A percentile compares a stretch with the other conserved stretches of the same genome.
phyloP scores from a whole-genome alignment of 345 rosid genomes.

The Gossypium mustelinum region DNA sequence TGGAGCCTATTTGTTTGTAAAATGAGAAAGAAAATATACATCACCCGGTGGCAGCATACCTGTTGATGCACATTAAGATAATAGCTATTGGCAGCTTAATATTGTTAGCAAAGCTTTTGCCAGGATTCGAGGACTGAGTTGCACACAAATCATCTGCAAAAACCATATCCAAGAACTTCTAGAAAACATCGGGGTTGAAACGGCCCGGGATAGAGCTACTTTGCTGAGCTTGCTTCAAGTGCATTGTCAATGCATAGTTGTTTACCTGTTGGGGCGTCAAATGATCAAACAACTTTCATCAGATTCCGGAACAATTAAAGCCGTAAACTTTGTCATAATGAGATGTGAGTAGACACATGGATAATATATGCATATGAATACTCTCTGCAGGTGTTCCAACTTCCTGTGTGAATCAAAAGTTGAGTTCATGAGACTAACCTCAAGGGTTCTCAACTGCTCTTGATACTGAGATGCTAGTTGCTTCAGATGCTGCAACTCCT shows the following conservation, averaged over 20 bases:
- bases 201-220: conserved; percentile 15
- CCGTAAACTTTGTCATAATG: not conserved
- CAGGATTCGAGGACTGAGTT: not conserved
- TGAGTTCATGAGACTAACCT: not conserved
- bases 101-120: not conserved
- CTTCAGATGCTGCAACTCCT: conserved; percentile 11
- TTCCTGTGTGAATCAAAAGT: not conserved
- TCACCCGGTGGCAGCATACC: not conserved
- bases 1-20: not conserved
- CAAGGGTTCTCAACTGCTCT: conserved; percentile 19
- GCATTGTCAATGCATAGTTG: conserved; percentile 24
- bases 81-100: not conserved
- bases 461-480: conserved; percentile 16
- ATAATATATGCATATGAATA: not conserved
- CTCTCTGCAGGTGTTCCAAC: not conserved
- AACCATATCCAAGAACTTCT: conserved; percentile 3
- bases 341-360: not conserved
- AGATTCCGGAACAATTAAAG: not conserved
- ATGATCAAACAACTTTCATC: not conserved
- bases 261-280: not conserved
- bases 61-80: not conserved
- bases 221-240: conserved; percentile 21
- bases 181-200: conserved; percentile 19
- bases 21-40: not conserved
- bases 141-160: not conserved